phyloP scores from a whole-genome alignment of 2,329 filamentous ascomycete genomes.

The Cryphonectria parasitica region DNA sequence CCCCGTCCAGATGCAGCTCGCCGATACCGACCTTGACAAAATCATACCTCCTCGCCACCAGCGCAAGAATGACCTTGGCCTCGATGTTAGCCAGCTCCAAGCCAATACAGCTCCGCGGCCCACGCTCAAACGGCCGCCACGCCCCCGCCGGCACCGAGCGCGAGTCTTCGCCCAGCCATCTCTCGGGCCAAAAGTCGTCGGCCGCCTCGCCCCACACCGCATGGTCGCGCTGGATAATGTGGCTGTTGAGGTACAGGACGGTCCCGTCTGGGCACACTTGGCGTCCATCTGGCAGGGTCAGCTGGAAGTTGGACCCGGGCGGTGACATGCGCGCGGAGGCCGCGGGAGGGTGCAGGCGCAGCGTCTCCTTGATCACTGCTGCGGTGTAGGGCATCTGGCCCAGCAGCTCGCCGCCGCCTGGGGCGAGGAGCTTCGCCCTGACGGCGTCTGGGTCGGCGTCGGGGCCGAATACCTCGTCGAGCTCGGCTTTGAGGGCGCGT shows the following conservation, averaged over 20 bases:
- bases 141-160: constrained; percentile 42
- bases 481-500: constrained; percentile 39
- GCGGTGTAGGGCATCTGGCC: constrained; percentile 36
- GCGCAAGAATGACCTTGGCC: constrained; percentile 39
- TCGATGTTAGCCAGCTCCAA: constrained; percentile 54
- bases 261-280: constrained; percentile 39
- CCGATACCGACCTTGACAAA: constrained; percentile 40
- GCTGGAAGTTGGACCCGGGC: constrained; percentile 36
- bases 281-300: constrained; percentile 37
- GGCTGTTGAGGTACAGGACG: constrained; percentile 41
- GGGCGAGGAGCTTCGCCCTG: constrained; percentile 34
- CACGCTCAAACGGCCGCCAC: constrained; percentile 58
- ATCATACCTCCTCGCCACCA: constrained; percentile 37
- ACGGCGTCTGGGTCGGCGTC: constrained; percentile 36
- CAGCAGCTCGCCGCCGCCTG: constrained; percentile 38
- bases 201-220: constrained; percentile 42
- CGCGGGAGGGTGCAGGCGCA: constrained; percentile 33
- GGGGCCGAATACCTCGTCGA: constrained; percentile 41
- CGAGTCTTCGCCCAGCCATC: constrained; percentile 41
- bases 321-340: constrained; percentile 37
- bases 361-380: constrained; percentile 25
- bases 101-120: constrained; percentile 58
- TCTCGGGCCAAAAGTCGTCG: constrained; percentile 45
- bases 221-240: constrained; percentile 42
- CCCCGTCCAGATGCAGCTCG: constrained; percentile 34